These are phyloP conservation scores for Alternaria angustiovoidea DNA, from an alignment of 2,329 filamentous ascomycete species.

Conservation along the genomic window DNA sequence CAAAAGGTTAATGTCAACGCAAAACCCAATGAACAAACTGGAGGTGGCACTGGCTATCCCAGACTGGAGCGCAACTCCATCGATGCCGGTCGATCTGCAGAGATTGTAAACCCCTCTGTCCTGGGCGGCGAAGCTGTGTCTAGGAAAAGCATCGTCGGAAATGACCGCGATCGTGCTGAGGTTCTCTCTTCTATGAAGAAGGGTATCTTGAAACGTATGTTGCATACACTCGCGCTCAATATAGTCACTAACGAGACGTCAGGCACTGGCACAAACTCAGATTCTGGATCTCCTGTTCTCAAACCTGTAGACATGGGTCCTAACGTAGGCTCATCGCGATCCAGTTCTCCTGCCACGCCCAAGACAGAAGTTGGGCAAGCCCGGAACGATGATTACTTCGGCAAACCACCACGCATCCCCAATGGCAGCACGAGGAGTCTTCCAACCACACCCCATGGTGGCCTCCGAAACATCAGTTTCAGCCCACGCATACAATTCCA, in stretches of 20 bases:
- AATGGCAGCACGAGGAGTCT: conserved; percentile 80
- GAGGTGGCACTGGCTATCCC: conserved; percentile 81
- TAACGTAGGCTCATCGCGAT: conserved; percentile 79
- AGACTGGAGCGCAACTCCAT: conserved; percentile 84
- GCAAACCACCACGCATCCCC: conserved; percentile 73
- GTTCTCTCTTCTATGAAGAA: conserved; percentile 92
- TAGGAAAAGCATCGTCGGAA: conserved; percentile 89
- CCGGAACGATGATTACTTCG: conserved; percentile 85
- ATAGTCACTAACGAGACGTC: conserved; percentile 19
- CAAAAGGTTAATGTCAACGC: conserved; percentile 81
- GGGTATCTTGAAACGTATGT: conserved; percentile 89
- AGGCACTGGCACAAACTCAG: conserved; percentile 64
- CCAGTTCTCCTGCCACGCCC: conserved; percentile 87
- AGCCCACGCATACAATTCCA: conserved; percentile 94
- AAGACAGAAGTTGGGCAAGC: conserved; percentile 67
- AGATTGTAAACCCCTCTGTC: conserved; percentile 47
- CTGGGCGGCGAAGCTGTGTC: conserved; percentile 58
- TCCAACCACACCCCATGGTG: conserved; percentile 76
- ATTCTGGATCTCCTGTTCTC: conserved; percentile 73
- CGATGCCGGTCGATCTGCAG: conserved; percentile 66
- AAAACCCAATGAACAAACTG: conserved; percentile 71
- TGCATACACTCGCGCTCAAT: conserved; percentile 9
- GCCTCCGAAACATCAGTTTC: conserved; percentile 72
- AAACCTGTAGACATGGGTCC: conserved; percentile 68
- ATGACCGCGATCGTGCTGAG: conserved; percentile 88